Percentiles rank a stretch among this genome's conserved stretches.
Evolutionary conservation across 495 filamentous ascomycete species (phyloP).

Genomic region (Penicillium odoratum): DNA sequence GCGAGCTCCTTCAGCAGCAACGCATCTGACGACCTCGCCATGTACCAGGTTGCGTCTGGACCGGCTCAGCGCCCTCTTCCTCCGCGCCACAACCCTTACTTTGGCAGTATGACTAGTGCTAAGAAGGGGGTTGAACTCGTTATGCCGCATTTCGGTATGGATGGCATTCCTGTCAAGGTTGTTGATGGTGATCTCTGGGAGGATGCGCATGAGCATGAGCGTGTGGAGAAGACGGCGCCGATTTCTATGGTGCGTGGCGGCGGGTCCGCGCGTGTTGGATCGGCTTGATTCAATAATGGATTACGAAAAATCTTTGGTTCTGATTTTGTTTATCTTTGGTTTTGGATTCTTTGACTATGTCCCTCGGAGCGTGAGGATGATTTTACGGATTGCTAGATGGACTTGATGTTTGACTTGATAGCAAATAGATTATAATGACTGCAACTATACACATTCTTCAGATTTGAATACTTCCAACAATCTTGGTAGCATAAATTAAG

Average conservation of each 20-base stretch:
- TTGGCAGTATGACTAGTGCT: constrained; percentile 24
- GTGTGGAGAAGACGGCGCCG: constrained; percentile 12
- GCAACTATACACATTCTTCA: not conserved
- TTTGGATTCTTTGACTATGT: not conserved
- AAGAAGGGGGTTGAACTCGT: constrained; percentile 43
- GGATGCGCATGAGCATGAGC: constrained; percentile 15
- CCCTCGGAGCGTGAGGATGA: not conserved
- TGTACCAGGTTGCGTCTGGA: constrained; percentile 22
- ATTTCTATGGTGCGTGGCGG: constrained; percentile 15
- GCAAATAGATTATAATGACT: constrained; percentile 1
- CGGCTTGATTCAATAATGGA: not conserved
- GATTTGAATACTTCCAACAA: not conserved
- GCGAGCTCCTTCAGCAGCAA: constrained; percentile 45
- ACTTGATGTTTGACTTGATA: not conserved
- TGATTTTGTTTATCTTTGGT: not conserved
- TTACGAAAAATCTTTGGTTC: not conserved
- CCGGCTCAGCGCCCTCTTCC: constrained; percentile 38
- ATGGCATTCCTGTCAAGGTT: constrained; percentile 16
- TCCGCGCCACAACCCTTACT: constrained; percentile 44
- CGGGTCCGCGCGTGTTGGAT: constrained; percentile 3
- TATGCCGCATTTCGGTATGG: constrained; percentile 33
- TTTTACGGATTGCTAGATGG: not conserved
- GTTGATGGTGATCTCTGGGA: constrained; percentile 31
- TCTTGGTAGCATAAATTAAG: no score
- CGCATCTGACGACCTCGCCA: constrained; percentile 39